Evolutionary conservation across 768 basidiomycete species (phyloP).

Genomic region (Lactifluus pinguis): DNA sequence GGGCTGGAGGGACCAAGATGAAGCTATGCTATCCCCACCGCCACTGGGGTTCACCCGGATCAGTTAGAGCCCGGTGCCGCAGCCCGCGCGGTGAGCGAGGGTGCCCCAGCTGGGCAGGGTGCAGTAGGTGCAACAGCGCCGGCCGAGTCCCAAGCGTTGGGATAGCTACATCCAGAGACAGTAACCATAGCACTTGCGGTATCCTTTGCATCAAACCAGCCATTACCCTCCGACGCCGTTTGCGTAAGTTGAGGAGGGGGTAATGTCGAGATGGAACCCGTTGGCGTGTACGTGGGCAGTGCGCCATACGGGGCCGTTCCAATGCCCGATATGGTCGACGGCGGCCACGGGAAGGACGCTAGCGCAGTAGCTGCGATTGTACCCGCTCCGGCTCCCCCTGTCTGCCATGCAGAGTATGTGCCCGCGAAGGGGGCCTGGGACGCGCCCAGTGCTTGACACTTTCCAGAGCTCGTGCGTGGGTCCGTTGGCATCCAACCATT

Average conservation of each 20-base stretch:
- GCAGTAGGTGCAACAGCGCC: slow-evolving; percentile 17
- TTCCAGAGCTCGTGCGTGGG: slow-evolving; percentile 56
- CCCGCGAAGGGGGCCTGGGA: slow-evolving; percentile 29
- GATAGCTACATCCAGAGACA: slow-evolving; percentile 57
- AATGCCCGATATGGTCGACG: slow-evolving; percentile 39
- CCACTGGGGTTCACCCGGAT: neutral
- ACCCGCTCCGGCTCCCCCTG: slow-evolving; percentile 50
- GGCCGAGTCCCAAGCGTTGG: slow-evolving; percentile 40
- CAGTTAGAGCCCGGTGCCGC: neutral
- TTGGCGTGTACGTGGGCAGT: slow-evolving; percentile 57
- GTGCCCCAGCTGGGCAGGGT: slow-evolving; percentile 3
- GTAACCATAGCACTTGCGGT: slow-evolving; percentile 46
- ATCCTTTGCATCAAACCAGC: slow-evolving; percentile 51
- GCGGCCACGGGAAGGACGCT: slow-evolving; percentile 46
- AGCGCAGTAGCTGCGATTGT: slow-evolving; percentile 36
- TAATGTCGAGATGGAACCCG: slow-evolving; percentile 47
- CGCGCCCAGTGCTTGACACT: slow-evolving; percentile 49
- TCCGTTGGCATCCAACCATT: slow-evolving; percentile 75
- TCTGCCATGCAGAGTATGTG: slow-evolving; percentile 56
- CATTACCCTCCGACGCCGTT: slow-evolving; percentile 33
- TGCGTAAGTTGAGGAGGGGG: slow-evolving; percentile 46
- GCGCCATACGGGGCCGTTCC: slow-evolving; percentile 27
- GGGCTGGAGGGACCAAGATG: neutral
- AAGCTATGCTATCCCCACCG: neutral
- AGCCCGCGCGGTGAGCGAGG: neutral